phyloP scores from a whole-genome alignment of 805 yeast species.

The Monosporozyma unispora region DNA sequence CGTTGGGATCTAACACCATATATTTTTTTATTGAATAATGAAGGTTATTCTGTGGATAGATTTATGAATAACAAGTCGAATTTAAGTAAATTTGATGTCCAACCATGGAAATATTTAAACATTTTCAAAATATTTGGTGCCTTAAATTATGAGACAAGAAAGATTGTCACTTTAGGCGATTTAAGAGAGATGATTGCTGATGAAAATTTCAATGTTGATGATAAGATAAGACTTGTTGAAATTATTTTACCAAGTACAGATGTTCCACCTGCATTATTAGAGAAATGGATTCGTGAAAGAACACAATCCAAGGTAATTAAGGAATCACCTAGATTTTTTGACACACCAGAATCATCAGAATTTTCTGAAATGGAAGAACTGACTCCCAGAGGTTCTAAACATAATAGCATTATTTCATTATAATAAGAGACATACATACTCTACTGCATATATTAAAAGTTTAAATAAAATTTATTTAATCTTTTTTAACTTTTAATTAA shows the following conservation, averaged over 20 bases:
- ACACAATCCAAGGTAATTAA: slow-evolving; percentile 10
- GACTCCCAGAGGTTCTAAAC: neutral
- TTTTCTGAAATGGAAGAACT: slow-evolving; percentile 40
- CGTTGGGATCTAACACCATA: slow-evolving; percentile 48
- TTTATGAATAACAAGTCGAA: slow-evolving; percentile 49
- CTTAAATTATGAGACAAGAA: slow-evolving; percentile 35
- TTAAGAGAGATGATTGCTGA: slow-evolving; percentile 36
- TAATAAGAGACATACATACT: neutral
- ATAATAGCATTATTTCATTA: neutral
- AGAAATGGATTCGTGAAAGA: slow-evolving; percentile 21
- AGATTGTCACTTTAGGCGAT: slow-evolving; percentile 42
- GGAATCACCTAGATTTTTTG: slow-evolving; percentile 2
- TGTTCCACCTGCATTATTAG: slow-evolving; percentile 37
- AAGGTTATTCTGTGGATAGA: slow-evolving; percentile 60
- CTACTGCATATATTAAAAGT: neutral
- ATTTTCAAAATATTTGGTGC: slow-evolving; percentile 49
- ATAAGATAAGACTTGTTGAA: slow-evolving; percentile 46
- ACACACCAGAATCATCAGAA: slow-evolving; percentile 3
- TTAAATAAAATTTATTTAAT: no score
- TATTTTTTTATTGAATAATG: slow-evolving; percentile 51
- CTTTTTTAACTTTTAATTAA: no score
- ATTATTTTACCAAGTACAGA: slow-evolving; percentile 51
- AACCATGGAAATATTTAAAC: slow-evolving; percentile 48
- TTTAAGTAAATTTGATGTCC: slow-evolving; percentile 47
- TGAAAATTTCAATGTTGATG: slow-evolving; percentile 33